These are phyloP conservation scores for Elsinoe necatrix DNA, from an alignment of 2,329 filamentous ascomycete species.

Conservation along the genomic window DNA sequence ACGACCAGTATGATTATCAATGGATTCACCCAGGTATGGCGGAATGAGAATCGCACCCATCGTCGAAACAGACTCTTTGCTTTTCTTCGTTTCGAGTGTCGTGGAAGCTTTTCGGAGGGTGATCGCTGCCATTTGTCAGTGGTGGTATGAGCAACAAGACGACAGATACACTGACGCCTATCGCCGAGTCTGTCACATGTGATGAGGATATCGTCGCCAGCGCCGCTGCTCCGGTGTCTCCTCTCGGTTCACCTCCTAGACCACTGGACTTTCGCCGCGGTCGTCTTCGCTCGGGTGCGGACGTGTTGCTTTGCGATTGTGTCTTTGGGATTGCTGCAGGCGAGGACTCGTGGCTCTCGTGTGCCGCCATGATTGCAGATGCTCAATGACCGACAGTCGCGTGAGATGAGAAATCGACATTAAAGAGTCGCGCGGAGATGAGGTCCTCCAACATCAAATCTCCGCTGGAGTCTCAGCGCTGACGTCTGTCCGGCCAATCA, in stretches of 20 bases:
- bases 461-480: constrained; percentile 9
- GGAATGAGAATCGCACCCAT: constrained; percentile 38
- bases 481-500: constrained; percentile 2
- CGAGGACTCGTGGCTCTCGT: not conserved
- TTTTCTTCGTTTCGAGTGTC: constrained; percentile 40
- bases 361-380: constrained; percentile 1
- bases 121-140: constrained; percentile 17
- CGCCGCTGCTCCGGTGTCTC: constrained; percentile 44
- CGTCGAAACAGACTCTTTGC: constrained; percentile 37
- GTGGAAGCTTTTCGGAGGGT: constrained; percentile 19
- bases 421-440: constrained; percentile 6
- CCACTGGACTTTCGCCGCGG: constrained; percentile 40
- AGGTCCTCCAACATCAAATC: constrained; percentile 4
- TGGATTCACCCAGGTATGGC: constrained; percentile 58
- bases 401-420: constrained; percentile 2
- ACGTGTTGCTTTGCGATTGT: not conserved
- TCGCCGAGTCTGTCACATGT: not conserved
- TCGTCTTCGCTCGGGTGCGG: constrained; percentile 13
- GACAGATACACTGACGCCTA: constrained; percentile 15
- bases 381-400: not conserved
- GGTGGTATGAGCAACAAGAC: constrained; percentile 15
- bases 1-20: constrained; percentile 58
- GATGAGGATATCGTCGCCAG: constrained; percentile 38
- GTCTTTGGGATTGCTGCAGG: not conserved
- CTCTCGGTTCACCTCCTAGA: constrained; percentile 44